Percentiles rank a stretch among this genome's conserved stretches.
These are phyloP conservation scores for Leishmania major DNA, from an alignment of 208 protist species.

Conservation along the genomic window DNA sequence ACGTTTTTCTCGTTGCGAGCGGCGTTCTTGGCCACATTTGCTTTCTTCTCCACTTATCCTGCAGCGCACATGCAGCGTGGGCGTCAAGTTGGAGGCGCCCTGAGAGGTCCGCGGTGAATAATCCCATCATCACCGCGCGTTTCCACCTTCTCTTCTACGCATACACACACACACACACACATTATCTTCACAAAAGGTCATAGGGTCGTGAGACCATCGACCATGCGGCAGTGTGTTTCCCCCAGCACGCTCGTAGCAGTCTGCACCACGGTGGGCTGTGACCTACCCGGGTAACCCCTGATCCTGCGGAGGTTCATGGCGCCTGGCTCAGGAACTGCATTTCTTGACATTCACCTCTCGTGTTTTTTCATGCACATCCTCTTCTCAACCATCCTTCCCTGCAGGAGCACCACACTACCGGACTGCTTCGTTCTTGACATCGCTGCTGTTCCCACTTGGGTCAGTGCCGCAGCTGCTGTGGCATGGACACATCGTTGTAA, in stretches of 20 bases:
- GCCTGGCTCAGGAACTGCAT: neutral
- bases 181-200: neutral
- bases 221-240: neutral
- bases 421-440: neutral
- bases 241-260: neutral
- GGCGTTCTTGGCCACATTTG: neutral
- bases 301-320: neutral
- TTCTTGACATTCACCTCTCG: neutral
- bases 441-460: neutral
- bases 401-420: neutral
- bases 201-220: neutral
- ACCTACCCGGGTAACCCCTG: neutral
- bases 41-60: too few relatives aligned
- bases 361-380: neutral
- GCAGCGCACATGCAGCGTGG: neutral
- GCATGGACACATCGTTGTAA: neutral
- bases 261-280: neutral
- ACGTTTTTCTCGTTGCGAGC: neutral
- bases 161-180: neutral
- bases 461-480: neutral
- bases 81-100: neutral
- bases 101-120: neutral
- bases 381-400: neutral
- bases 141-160: neutral
- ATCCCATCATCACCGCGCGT: neutral